These are phyloP conservation scores for Lophiostoma macrostomum DNA, from an alignment of 495 filamentous ascomycete genomes.

Conservation along the genomic window DNA sequence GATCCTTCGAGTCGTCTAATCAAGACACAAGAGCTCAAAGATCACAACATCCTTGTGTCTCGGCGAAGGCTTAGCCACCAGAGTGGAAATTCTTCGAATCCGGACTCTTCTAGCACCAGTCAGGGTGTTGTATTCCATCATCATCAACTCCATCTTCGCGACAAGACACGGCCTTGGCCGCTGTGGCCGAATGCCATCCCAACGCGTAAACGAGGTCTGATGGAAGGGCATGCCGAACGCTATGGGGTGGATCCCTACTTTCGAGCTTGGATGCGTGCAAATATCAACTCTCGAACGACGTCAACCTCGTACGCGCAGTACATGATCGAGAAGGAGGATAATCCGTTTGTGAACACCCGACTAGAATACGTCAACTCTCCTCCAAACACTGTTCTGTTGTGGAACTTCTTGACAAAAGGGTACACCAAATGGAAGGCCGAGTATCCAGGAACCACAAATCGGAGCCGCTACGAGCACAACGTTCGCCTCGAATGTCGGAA, in stretches of 20 bases:
- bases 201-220: constrained; percentile 8
- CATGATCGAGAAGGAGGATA: constrained; percentile 19
- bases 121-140: not conserved
- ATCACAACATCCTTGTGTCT: not conserved
- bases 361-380: constrained; percentile 8
- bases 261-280: constrained; percentile 15
- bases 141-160: not conserved
- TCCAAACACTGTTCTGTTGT: not conserved
- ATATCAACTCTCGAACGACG: constrained; percentile 12
- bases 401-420: not conserved
- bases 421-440: not conserved
- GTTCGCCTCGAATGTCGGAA: constrained; percentile 14
- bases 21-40: not conserved
- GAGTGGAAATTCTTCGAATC: not conserved
- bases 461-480: constrained; percentile 20
- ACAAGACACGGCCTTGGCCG: constrained; percentile 18
- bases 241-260: constrained; percentile 28
- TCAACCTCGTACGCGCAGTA: constrained; percentile 20
- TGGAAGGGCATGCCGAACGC: constrained; percentile 5
- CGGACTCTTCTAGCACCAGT: not conserved
- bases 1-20: constrained; percentile 1
- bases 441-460: constrained; percentile 2
- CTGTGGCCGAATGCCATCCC: constrained; percentile 21
- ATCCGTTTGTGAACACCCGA: constrained; percentile 19
- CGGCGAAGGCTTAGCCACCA: not conserved